Conservation (phyloP, 2,329 filamentous ascomycete species). For the Fusarium sp. region DNA sequence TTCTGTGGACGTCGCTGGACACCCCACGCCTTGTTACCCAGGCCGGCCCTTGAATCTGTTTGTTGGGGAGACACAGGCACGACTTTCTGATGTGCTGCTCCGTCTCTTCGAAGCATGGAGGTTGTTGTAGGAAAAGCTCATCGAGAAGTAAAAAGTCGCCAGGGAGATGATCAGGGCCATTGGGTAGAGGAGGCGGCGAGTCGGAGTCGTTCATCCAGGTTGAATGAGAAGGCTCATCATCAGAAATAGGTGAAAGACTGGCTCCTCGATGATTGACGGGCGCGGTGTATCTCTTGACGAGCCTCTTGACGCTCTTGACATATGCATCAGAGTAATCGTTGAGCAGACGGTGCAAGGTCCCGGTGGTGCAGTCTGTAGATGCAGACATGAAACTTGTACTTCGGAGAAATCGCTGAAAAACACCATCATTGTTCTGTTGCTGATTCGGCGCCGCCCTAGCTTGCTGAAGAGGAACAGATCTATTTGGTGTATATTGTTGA, state of each 20-base stretch:
- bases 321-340: constrained; percentile 50
- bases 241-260: constrained; percentile 43
- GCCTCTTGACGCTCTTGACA: constrained; percentile 51
- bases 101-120: constrained; percentile 33
- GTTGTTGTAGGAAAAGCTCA: constrained; percentile 17
- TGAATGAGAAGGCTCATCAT: constrained; percentile 22
- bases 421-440: constrained; percentile 24
- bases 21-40: constrained; percentile 49
- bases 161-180: constrained; percentile 53
- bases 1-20: constrained; percentile 22
- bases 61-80: constrained; percentile 47
- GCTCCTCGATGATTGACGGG: constrained; percentile 37
- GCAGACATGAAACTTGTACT: constrained; percentile 52
- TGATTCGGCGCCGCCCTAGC: background rate
- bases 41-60: constrained; percentile 40
- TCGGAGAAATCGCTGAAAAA: constrained; percentile 47
- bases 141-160: constrained; percentile 62
- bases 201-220: constrained; percentile 48
- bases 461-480: background rate
- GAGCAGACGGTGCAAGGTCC: constrained; percentile 50
- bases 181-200: constrained; percentile 36
- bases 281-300: constrained; percentile 55
- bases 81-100: constrained; percentile 41
- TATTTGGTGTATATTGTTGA: background rate
- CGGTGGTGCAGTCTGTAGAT: constrained; percentile 54